A percentile compares a stretch with the other conserved stretches of the same genome.
phyloP scores from a whole-genome alignment of 2,329 filamentous ascomycete genomes.

The Colletotrichum sojae region DNA sequence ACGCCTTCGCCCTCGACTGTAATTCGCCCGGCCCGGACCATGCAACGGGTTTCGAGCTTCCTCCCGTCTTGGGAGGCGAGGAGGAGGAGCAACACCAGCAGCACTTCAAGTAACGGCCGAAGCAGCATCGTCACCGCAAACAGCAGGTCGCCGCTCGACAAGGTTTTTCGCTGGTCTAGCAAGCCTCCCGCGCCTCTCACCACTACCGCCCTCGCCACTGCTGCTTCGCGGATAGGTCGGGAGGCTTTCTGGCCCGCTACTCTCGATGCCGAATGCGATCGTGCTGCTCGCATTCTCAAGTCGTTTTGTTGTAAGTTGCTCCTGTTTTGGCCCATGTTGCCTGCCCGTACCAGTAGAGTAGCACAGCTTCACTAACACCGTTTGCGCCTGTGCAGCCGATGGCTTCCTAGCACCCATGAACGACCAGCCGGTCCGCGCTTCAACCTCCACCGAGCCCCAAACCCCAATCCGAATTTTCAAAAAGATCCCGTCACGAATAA shows the following conservation, averaged over 20 bases:
- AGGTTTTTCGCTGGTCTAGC: conserved; percentile 61
- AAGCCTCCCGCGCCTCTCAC: conserved; percentile 70
- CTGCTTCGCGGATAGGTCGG: conserved; percentile 75
- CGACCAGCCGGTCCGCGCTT: conserved; percentile 46
- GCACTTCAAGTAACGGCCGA: conserved; percentile 25
- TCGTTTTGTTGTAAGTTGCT: conserved; percentile 84
- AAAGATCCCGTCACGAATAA: conserved; percentile 89
- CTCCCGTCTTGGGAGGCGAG: conserved; percentile 63
- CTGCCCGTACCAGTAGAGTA: not conserved
- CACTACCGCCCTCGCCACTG: conserved; percentile 60
- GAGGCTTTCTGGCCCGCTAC: conserved; percentile 90
- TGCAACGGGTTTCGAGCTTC: conserved; percentile 61
- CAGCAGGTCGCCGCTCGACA: conserved; percentile 49
- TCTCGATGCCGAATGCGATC: conserved; percentile 91
- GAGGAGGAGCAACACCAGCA: conserved; percentile 49
- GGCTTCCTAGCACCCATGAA: conserved; percentile 67
- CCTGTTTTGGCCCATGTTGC: not conserved
- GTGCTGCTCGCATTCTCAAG: conserved; percentile 88
- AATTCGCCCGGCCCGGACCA: conserved; percentile 45
- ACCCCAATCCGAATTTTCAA: conserved; percentile 72
- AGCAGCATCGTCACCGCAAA: conserved; percentile 43
- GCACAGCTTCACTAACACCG: conserved; percentile 32
- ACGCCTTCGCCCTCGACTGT: conserved; percentile 8
- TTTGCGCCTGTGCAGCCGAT: conserved; percentile 58
- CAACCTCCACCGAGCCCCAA: conserved; percentile 55